Conservation (phyloP, 2,329 filamentous ascomycete species). For the Pseudogymnoascus sp. region DNA sequence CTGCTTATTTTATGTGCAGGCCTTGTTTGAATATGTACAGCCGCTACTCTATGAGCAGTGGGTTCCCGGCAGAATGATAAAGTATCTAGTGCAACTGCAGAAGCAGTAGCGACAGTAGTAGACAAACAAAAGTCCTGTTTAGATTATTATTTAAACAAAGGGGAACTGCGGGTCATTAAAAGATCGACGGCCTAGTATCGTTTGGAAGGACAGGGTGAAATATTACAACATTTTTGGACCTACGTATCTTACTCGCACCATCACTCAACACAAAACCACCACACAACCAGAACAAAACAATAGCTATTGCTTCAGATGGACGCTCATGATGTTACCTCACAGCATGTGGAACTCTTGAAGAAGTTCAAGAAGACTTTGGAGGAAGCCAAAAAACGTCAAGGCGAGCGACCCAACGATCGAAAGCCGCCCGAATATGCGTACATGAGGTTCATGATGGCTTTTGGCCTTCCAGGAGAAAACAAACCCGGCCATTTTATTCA, state of each 20-base stretch:
- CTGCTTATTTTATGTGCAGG: background rate
- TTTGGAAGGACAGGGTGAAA: background rate
- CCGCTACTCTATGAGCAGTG: background rate
- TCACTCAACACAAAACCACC: background rate
- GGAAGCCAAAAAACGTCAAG: background rate
- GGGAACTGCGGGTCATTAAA: background rate
- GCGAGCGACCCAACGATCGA: background rate
- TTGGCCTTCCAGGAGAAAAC: background rate
- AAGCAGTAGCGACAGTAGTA: background rate
- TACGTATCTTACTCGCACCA: background rate
- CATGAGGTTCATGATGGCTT: background rate
- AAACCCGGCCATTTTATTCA: background rate
- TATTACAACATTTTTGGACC: background rate
- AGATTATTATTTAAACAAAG: background rate
- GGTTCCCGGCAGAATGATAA: background rate
- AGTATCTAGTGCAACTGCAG: background rate
- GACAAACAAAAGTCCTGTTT: background rate
- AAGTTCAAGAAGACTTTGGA: background rate
- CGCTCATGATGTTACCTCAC: background rate
- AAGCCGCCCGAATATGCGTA: background rate
- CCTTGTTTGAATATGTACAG: background rate
- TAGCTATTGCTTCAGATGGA: background rate
- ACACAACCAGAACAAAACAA: background rate
- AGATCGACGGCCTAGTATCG: background rate
- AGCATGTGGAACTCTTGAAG: background rate